A percentile compares a stretch with the other conserved stretches of the same genome.
Evolutionary conservation across 345 rosid genomes (phyloP).

Genomic region (Aurinia saxatilis): DNA sequence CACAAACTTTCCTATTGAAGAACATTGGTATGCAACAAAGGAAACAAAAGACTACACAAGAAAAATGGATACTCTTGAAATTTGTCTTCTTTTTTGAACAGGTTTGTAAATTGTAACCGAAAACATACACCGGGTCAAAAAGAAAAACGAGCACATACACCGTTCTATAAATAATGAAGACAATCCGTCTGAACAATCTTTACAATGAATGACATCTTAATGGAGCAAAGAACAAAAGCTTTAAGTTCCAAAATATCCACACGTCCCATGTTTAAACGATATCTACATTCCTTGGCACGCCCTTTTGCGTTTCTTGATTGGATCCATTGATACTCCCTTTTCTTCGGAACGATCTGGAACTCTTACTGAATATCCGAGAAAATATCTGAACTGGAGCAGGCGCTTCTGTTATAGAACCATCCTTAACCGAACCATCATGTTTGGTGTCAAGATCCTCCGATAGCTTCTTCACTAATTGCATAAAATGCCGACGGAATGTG

Average conservation of each 20-base stretch:
- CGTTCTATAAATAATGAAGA: neutral
- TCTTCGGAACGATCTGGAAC: constrained; percentile 48
- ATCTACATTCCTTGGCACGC: constrained; percentile 25
- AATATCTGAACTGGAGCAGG: constrained; percentile 50
- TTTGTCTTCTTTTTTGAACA: neutral
- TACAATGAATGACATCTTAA: no score
- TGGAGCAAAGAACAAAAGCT: neutral
- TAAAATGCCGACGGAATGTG: constrained; percentile 60
- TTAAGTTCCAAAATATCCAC: neutral
- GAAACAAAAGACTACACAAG: no score
- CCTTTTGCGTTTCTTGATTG: constrained; percentile 36
- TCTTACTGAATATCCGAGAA: constrained; percentile 44
- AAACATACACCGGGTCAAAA: neutral
- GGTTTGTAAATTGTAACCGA: no score
- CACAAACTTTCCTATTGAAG: no score
- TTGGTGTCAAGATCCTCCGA: constrained; percentile 54
- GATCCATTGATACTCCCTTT: constrained; percentile 40
- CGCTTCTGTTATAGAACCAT: constrained; percentile 22
- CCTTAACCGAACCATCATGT: constrained; percentile 25
- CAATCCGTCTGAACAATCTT: neutral
- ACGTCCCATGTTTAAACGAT: constrained; percentile 21
- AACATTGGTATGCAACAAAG: no score
- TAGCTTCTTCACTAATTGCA: constrained; percentile 40
- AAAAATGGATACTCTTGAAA: no score
- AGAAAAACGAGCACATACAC: neutral